Conservation (phyloP, 768 basidiomycete genomes). For the Hirschioporus abietinus region DNA sequence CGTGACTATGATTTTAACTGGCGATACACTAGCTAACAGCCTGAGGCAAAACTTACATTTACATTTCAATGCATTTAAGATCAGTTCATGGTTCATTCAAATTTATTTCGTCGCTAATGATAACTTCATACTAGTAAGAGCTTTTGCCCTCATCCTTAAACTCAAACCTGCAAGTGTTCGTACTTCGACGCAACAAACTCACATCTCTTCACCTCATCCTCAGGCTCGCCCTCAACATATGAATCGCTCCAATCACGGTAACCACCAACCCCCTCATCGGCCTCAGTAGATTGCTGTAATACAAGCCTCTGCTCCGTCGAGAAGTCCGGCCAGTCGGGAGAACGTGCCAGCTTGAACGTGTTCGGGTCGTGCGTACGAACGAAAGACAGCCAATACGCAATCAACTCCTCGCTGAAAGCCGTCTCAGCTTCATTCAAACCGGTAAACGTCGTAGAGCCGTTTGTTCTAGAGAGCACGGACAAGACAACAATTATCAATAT, state of each 20-base stretch:
- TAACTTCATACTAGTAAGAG: no score
- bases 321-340: conserved; percentile 46
- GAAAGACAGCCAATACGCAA: conserved; percentile 64
- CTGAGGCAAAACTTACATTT: no score
- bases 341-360: conserved; percentile 44
- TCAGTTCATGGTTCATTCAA: no score
- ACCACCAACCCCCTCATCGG: conserved; percentile 14
- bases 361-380: conserved; percentile 56
- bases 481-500: neutral
- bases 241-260: conserved; percentile 28
- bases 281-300: conserved; percentile 33
- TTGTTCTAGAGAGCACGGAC: conserved; percentile 27
- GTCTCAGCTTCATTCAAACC: conserved; percentile 38
- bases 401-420: conserved; percentile 53
- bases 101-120: no score
- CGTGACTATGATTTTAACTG: no score
- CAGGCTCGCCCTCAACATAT: conserved; percentile 34
- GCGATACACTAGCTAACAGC: no score
- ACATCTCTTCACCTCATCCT: conserved; percentile 33
- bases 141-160: neutral
- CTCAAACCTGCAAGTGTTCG: conserved; percentile 30
- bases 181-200: conserved; percentile 31
- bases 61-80: no score
- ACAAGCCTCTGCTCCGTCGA: conserved; percentile 33
- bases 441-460: conserved; percentile 49